Evolutionary conservation across 129 eudicot species (phyloP).

Genomic region (Pulicaria dysenterica): DNA sequence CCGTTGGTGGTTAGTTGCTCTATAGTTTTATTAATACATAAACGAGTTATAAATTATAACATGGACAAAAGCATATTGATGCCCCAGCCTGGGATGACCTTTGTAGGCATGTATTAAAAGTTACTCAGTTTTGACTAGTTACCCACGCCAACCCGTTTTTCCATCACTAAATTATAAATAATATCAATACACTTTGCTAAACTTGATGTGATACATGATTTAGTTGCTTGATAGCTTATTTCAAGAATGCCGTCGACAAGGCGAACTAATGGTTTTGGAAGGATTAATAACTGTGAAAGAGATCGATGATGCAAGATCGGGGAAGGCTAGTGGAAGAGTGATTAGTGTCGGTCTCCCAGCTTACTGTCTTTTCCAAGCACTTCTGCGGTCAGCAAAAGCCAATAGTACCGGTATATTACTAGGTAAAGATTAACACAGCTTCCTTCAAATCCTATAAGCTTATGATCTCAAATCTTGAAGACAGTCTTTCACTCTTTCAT

Average conservation of each 20-base stretch:
- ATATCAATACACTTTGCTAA: constrained; percentile 14
- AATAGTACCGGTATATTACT: constrained; percentile 64
- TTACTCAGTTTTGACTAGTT: neutral
- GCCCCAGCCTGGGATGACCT: neutral
- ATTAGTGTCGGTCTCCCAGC: constrained; percentile 81
- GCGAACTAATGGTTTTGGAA: constrained; percentile 66
- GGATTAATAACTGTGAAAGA: constrained; percentile 74
- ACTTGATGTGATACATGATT: constrained; percentile 19
- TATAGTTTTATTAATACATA: neutral
- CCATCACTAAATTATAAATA: neutral
- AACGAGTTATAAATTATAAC: neutral
- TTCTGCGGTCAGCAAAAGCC: constrained; percentile 76
- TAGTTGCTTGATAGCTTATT: constrained; percentile 71
- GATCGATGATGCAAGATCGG: constrained; percentile 80
- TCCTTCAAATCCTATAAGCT: no score
- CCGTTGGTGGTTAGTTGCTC: constrained; percentile 70
- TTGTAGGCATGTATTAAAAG: neutral
- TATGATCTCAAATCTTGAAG: neutral
- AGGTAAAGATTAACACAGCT: constrained; percentile 39
- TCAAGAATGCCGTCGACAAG: constrained; percentile 58
- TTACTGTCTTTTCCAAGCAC: constrained; percentile 65
- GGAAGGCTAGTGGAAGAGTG: constrained; percentile 54
- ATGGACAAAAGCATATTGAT: neutral
- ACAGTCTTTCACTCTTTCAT: neutral
- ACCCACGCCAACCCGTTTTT: neutral